Evolutionary conservation across 164 flowering plant species (phyloP).

Genomic region (Annona cherimola): DNA sequence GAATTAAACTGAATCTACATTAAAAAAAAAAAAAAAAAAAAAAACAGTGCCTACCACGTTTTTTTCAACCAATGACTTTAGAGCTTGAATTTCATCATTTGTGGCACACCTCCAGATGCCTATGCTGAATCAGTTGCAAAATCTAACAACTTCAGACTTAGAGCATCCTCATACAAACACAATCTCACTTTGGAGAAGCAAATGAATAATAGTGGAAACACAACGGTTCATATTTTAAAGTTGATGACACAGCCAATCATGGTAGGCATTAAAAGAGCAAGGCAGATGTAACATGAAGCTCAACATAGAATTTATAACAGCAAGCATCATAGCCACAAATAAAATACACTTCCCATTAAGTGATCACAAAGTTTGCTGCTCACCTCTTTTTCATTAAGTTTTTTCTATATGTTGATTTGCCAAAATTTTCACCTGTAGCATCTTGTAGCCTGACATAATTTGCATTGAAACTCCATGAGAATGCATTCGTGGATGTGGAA

Average conservation of each 20-base stretch:
- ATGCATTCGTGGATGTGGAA: slow-evolving; percentile 15
- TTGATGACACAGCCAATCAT: neutral
- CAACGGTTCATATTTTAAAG: neutral
- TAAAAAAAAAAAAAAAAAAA: neutral
- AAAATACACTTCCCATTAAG: neutral
- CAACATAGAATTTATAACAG: no score
- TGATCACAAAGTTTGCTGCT: slow-evolving; percentile 6
- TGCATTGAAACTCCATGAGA: slow-evolving; percentile 44
- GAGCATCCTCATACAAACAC: neutral
- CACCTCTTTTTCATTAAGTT: slow-evolving; percentile 31
- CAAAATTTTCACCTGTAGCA: slow-evolving; percentile 22
- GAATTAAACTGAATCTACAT: neutral
- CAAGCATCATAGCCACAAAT: neutral
- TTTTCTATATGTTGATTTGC: slow-evolving; percentile 18
- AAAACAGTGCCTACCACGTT: slow-evolving; percentile 63
- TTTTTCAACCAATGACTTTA: slow-evolving; percentile 66
- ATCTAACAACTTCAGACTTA: neutral
- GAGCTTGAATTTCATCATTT: slow-evolving; percentile 81
- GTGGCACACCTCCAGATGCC: slow-evolving; percentile 71
- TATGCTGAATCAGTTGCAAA: slow-evolving; percentile 30
- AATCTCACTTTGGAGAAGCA: neutral
- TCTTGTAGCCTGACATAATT: slow-evolving; percentile 35
- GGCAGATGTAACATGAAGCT: neutral
- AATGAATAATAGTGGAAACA: no score
- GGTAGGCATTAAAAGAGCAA: neutral